Evolutionary conservation across 2,329 filamentous ascomycete genomes (phyloP).

Genomic region (Exophiala dermatitidis): DNA sequence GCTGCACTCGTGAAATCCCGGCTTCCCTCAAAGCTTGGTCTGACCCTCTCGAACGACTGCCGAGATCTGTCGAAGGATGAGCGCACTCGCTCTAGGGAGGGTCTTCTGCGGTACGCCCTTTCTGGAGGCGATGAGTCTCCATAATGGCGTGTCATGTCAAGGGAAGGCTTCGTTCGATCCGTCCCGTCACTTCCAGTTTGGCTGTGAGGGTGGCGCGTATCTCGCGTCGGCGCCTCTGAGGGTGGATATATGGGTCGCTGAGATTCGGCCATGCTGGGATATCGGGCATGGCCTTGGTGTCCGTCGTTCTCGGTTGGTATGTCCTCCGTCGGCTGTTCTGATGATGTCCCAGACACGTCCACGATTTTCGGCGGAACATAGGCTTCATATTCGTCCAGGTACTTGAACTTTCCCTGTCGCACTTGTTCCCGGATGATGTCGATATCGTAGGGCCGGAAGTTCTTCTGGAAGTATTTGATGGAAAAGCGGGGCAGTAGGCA

Average conservation of each 20-base stretch:
- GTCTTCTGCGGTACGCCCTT: conserved; percentile 35
- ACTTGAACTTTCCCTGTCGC: conserved; percentile 70
- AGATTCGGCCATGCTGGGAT: conserved; percentile 68
- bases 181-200: conserved; percentile 93
- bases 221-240: conserved; percentile 68
- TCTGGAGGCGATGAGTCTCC: conserved; percentile 55
- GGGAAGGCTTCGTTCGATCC: conserved; percentile 58
- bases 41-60: conserved; percentile 76
- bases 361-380: conserved; percentile 44
- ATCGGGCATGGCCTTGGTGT: conserved; percentile 35
- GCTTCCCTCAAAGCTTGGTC: conserved; percentile 77
- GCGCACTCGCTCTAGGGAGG: conserved; percentile 61
- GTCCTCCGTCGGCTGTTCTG: conserved; percentile 44
- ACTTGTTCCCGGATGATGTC: conserved; percentile 95
- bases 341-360: conserved; percentile 50
- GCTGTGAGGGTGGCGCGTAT: conserved; percentile 71
- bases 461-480: conserved; percentile 83
- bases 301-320: conserved; percentile 35
- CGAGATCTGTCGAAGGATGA: conserved; percentile 85
- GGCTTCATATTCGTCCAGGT: conserved; percentile 54
- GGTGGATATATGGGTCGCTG: conserved; percentile 88
- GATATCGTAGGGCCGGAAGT: conserved; percentile 85
- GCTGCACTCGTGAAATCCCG: conserved; percentile 89
- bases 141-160: conserved; percentile 32
- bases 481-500: conserved; percentile 82